Evolutionary conservation across 225 moss, liverwort and hornwort species (phyloP), one percentile per base, ranked within the genome.

Genomic region (Antitrichia curtipendula): DNA sequence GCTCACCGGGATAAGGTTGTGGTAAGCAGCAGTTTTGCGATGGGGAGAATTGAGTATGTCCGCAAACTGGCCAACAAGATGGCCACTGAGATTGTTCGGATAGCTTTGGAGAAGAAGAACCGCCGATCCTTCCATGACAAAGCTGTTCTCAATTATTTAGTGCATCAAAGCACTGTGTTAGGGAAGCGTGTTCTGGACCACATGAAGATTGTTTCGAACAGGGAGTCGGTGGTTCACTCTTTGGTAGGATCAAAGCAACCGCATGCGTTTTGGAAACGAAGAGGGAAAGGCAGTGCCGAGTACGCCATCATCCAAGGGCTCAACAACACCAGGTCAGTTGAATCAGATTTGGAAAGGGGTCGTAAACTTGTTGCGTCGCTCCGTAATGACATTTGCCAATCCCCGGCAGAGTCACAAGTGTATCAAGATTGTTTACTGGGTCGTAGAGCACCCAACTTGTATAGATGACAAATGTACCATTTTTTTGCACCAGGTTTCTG

Each of bases 91-190:
- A 93, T 95, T 17, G 97, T 95, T 13, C 89, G 95, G 12, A 86
- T 96, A 23, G 95, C 95, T 47, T 74, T 97, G 12, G 91, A 94
- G 88, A 90, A 95, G 58, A 96, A 95, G 87, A 95, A 81, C 38
- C 91, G 95, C 10, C 87, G 90, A 29, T 76, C 89, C 36, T 97
- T 97, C 86, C 95, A 95, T 70, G 97, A 97, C 88, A 92, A 91
- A 83, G 95, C 96, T 8, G 75, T 97, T 15, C 59, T 97, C 64
- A 97, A 96, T 69, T 94, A 95, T 63, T 81, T 97, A 50, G 96
- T 97, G 63, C 95, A 95, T 56, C 95, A 96, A 76, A 97, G 96
- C 93, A 92, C 93, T 12, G 95, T 95, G 31, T 84, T 97, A 15
- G 93, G 94, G 61, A 94, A 92, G 87, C 90, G 92, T 65, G 91